A percentile compares a stretch with the other conserved stretches of the same genome.
Conservation (phyloP, 75 land plant species). For the Selaginella tamariscina region DNA sequence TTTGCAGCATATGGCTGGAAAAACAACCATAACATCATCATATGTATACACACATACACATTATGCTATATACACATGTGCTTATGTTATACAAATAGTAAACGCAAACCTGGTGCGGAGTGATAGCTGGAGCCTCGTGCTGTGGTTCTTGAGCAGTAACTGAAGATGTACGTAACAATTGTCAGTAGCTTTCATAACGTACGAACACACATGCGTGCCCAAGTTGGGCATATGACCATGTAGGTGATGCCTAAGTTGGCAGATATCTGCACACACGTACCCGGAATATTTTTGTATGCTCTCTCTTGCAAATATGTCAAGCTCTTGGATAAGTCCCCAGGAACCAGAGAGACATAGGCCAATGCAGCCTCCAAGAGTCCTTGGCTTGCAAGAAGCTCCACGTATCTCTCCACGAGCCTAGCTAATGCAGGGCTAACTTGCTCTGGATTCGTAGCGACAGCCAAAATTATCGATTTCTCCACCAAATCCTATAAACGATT, state of each 20-base stretch:
- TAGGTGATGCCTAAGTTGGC: too few species aligned
- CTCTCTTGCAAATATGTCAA: slow-evolving; percentile 63
- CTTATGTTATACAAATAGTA: too few species aligned
- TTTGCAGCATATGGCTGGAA: too few species aligned
- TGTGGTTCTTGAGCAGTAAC: background rate
- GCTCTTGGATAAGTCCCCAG: slow-evolving; percentile 57
- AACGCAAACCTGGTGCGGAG: too few species aligned
- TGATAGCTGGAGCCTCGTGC: background rate
- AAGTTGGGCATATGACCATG: too few species aligned
- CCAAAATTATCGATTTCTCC: slow-evolving; percentile 84
- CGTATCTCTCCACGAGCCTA: slow-evolving; percentile 75
- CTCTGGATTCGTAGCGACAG: slow-evolving; percentile 74
- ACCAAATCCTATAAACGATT: slow-evolving; percentile 54
- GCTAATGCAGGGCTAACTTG: slow-evolving; percentile 54
- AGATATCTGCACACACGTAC: too few species aligned
- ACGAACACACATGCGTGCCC: too few species aligned
- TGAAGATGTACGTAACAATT: too few species aligned
- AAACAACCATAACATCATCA: too few species aligned
- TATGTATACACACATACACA: too few species aligned
- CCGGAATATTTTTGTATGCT: slow-evolving; percentile 42
- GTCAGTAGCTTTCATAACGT: too few species aligned
- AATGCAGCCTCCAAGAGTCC: slow-evolving; percentile 69
- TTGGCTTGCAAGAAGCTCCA: slow-evolving; percentile 77
- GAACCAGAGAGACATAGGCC: slow-evolving; percentile 70
- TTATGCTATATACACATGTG: too few species aligned